Conservation (phyloP, 2,329 filamentous ascomycete species). For the Scopulariopsis brevicaulis region DNA sequence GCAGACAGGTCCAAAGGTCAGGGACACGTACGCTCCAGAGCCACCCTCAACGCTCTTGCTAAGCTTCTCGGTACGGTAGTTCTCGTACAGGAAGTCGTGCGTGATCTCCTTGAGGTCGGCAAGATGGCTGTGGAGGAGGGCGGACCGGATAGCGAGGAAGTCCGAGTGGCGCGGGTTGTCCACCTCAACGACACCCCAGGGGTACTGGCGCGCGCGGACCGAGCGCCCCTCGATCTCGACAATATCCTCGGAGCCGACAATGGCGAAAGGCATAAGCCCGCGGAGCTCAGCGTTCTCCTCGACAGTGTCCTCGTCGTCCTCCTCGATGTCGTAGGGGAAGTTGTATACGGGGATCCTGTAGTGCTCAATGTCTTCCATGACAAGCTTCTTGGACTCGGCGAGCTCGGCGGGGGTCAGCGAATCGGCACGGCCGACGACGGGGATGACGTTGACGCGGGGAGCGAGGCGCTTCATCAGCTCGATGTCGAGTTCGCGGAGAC, state of each 20-base stretch:
- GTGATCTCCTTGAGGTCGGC: conserved; percentile 99
- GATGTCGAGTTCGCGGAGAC: conserved; percentile 96
- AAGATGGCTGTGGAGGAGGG: conserved; percentile 92
- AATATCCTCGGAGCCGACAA: conserved; percentile 92
- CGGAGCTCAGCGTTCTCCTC: conserved; percentile 98
- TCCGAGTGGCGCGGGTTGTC: conserved; percentile 98
- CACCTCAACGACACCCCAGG: conserved; percentile 97
- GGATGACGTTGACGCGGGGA: conserved; percentile 96
- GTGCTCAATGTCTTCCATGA: conserved; percentile 99
- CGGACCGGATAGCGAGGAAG: conserved; percentile 93
- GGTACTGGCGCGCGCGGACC: conserved; percentile 92
- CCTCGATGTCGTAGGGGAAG: conserved; percentile 99
- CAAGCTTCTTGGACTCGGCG: conserved; percentile 97
- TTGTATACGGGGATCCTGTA: conserved; percentile 99
- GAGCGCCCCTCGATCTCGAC: conserved; percentile 88
- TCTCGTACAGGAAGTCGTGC: conserved; percentile 99
- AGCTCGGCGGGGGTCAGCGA: conserved; percentile 93
- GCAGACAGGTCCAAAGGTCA: background rate
- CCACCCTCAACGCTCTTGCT: conserved; percentile 97
- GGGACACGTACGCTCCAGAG: conserved; percentile 66
- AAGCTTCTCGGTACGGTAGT: conserved; percentile 99
- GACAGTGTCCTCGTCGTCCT: conserved; percentile 98
- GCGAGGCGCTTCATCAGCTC: conserved; percentile 99
- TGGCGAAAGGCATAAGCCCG: conserved; percentile 97
- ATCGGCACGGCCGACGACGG: conserved; percentile 96